Evolutionary conservation across 345 rosid species (phyloP).

Genomic region (Noccaea bulbosa): DNA sequence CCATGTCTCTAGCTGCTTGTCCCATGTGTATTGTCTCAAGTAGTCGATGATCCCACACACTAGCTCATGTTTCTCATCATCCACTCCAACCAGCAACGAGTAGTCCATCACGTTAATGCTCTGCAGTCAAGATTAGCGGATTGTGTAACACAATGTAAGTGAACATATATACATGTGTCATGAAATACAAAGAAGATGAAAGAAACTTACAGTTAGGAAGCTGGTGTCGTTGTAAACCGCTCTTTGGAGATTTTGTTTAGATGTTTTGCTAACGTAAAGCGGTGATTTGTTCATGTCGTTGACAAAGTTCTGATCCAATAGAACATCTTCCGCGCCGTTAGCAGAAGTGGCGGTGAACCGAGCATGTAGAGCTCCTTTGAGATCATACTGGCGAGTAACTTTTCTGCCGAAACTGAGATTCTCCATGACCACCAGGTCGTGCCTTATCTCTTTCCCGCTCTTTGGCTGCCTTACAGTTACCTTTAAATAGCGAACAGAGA

Average conservation of each 20-base stretch:
- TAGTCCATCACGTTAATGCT: constrained; percentile 95
- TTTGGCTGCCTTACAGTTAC: constrained; percentile 76
- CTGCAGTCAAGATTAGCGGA: constrained; percentile 47
- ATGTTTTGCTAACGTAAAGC: constrained; percentile 75
- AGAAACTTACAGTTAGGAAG: constrained; percentile 79
- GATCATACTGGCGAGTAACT: constrained; percentile 85
- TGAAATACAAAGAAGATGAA: neutral
- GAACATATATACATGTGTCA: neutral
- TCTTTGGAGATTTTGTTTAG: constrained; percentile 74
- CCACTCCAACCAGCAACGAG: constrained; percentile 91
- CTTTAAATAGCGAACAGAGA: constrained; percentile 47
- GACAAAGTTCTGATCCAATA: constrained; percentile 94
- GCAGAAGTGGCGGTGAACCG: constrained; percentile 57
- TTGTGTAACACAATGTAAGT: neutral
- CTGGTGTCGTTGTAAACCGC: constrained; percentile 96
- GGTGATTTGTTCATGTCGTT: constrained; percentile 92
- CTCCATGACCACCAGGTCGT: constrained; percentile 98
- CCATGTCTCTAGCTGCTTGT: constrained; percentile 97
- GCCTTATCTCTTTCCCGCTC: constrained; percentile 77
- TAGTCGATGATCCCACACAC: constrained; percentile 98
- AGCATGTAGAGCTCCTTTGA: constrained; percentile 89
- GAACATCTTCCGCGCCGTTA: constrained; percentile 72
- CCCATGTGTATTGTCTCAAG: constrained; percentile 97
- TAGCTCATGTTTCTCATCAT: constrained; percentile 63
- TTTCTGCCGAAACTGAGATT: constrained; percentile 78